These are phyloP conservation scores for Aspergillus funiculosus DNA, from an alignment of 495 filamentous ascomycete genomes.

Conservation along the genomic window DNA sequence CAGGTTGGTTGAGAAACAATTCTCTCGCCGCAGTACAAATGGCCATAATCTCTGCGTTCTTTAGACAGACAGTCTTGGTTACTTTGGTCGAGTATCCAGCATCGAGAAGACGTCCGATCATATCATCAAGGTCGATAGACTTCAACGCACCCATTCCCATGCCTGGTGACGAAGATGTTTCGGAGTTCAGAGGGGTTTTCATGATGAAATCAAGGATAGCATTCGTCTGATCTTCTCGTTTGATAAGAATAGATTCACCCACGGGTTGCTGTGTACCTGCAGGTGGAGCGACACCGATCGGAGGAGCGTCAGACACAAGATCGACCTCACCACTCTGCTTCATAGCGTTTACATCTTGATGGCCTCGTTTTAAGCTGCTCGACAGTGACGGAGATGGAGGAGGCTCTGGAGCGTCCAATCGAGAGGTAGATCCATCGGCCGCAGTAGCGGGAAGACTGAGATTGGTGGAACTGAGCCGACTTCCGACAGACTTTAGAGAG, in stretches of 20 bases:
- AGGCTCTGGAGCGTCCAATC: slow-evolving; percentile 55
- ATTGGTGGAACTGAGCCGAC: slow-evolving; percentile 41
- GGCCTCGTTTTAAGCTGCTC: slow-evolving; percentile 64
- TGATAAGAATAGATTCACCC: slow-evolving; percentile 62
- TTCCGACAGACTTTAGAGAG: slow-evolving; percentile 63
- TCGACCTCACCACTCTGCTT: slow-evolving; percentile 88
- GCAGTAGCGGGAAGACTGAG: slow-evolving; percentile 35
- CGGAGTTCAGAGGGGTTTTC: slow-evolving; percentile 31
- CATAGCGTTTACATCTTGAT: slow-evolving; percentile 73
- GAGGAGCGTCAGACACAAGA: slow-evolving; percentile 89
- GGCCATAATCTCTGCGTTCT: slow-evolving; percentile 93
- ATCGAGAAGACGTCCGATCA: slow-evolving; percentile 90
- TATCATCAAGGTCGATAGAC: slow-evolving; percentile 90
- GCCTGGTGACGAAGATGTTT: slow-evolving; percentile 38
- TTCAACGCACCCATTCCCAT: slow-evolving; percentile 68
- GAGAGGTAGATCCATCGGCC: slow-evolving; percentile 31
- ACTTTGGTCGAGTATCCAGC: slow-evolving; percentile 94
- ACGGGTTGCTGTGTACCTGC: slow-evolving; percentile 48
- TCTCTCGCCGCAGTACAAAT: slow-evolving; percentile 85
- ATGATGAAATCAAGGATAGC: slow-evolving; percentile 50
- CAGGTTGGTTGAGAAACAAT: slow-evolving; percentile 85
- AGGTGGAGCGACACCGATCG: slow-evolving; percentile 49
- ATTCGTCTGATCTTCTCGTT: slow-evolving; percentile 65
- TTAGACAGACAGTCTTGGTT: slow-evolving; percentile 92
- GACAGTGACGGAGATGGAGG: slow-evolving; percentile 89